Base-by-base conservation (phyloP, 306 rosid genomes). In the Begonia masoniana region DNA sequence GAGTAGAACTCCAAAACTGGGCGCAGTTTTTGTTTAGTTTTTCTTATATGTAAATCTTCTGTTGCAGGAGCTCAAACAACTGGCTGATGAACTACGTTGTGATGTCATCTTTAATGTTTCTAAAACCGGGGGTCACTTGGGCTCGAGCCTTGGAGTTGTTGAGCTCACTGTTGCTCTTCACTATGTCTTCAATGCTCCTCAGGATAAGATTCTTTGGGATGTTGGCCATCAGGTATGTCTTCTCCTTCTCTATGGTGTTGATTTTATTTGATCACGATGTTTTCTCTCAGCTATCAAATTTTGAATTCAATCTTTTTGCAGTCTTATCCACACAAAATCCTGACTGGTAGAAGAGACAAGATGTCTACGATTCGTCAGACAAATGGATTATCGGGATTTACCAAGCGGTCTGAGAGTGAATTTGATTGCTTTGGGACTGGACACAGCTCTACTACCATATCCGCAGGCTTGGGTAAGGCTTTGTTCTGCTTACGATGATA, bases 81-180 rank as follows among this genome's bases (percentile, higher is more conserved):
- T 92, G 3, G 64, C 96, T 9, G 99, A 92, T 66, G 96, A 92
- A 65, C 61, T 92, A 21, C 78, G 96, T 58, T 92, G 94, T 15
- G 99, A 92, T 70, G 93, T 92, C 49, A 86, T 92, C 72, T 86
- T 92, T 74, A 86, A 82, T 41, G 99, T 92, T 67, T 86, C 95
- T 1, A 86, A 74, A 72, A 92, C 99, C 17, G 99, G 99, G n/a
- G 99, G 96, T 13, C 99, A 92, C 74, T 50, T 86, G 15, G 99
- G 99, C 23, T 92, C 99, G 47, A 86, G 93, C 73, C 88, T 86
- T 53, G 99, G 99, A 64, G 96, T 91, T 41, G 94, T 91, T 10
- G 96, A 91, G 71, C 94, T 86, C 62, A 86, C 99, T 53, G 95
- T 91, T 62, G 99, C 99, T 51, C 94, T 91, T 47, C 99, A 86